phyloP scores from a whole-genome alignment of 2,329 filamentous ascomycete genomes.

The Exophiala xenobiotica region DNA sequence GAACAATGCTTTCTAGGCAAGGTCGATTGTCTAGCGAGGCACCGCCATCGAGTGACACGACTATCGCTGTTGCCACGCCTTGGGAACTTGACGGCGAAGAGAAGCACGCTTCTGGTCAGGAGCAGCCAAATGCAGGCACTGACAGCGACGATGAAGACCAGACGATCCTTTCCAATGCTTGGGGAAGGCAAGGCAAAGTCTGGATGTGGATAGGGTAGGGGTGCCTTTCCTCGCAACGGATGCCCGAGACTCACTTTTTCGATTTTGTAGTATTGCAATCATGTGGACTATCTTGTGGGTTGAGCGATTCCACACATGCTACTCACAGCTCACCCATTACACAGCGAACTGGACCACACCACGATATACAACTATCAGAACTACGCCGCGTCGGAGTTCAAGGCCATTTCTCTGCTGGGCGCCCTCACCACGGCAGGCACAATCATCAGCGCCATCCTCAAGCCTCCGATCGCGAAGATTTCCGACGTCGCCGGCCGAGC shows the following conservation, averaged over 20 bases:
- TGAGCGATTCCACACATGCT: background rate
- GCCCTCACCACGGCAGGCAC: conserved; percentile 25
- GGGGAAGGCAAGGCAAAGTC: conserved; percentile 15
- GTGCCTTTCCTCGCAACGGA: background rate
- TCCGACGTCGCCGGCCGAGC: conserved; percentile 33
- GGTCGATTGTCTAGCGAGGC: background rate
- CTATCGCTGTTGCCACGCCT: background rate
- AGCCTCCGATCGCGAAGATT: conserved; percentile 31
- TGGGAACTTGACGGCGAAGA: conserved; percentile 2
- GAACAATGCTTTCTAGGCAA: no score
- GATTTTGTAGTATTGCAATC: conserved; percentile 14
- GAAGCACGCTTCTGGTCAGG: conserved; percentile 1
- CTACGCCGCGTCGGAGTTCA: conserved; percentile 41
- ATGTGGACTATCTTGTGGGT: conserved; percentile 24
- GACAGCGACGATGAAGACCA: conserved; percentile 5
- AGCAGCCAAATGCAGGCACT: background rate
- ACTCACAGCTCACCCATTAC: background rate
- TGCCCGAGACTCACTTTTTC: background rate
- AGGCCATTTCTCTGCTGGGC: conserved; percentile 25
- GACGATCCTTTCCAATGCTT: conserved; percentile 7
- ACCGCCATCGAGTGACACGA: background rate
- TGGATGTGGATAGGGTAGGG: conserved; percentile 21
- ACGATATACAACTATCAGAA: conserved; percentile 42
- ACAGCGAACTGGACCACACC: conserved; percentile 39
- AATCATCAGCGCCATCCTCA: conserved; percentile 31